These are phyloP conservation scores for Madurella mycetomatis DNA, from an alignment of 2,329 filamentous ascomycete species.

Conservation along the genomic window DNA sequence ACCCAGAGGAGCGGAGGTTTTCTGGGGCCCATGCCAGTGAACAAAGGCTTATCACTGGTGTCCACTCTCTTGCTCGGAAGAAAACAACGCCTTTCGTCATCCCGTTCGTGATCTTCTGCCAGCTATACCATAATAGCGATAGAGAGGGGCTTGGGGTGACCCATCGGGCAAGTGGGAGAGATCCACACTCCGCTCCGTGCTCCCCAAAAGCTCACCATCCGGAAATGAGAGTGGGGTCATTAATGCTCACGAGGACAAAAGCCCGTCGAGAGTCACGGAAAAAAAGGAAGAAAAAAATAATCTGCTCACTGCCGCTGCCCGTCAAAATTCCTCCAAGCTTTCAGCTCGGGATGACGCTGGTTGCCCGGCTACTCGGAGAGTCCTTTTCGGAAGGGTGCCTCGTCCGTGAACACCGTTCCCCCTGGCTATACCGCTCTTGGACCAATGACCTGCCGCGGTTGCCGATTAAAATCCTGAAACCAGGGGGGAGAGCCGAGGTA, in stretches of 20 bases:
- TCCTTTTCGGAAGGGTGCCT: neutral
- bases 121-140: neutral
- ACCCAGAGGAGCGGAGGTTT: no score
- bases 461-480: constrained; percentile 8
- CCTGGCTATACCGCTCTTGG: neutral
- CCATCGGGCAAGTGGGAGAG: neutral
- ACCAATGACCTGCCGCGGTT: constrained; percentile 1
- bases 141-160: neutral
- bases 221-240: constrained; percentile 10
- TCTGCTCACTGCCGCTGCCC: constrained; percentile 1
- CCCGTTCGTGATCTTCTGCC: neutral
- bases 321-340: constrained; percentile 4
- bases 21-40: neutral
- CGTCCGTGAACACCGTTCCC: neutral
- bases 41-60: constrained; percentile 1
- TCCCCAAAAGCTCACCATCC: neutral
- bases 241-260: neutral
- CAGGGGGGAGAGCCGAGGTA: constrained; percentile 9
- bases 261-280: neutral
- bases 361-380: neutral
- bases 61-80: neutral
- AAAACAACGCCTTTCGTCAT: neutral
- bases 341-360: neutral
- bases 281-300: neutral
- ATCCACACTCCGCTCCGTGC: neutral